A percentile compares a stretch with the other conserved stretches of the same genome.
Evolutionary conservation across 2,329 filamentous ascomycete genomes (phyloP).

Genomic region (Alternaria angustiovoidea): DNA sequence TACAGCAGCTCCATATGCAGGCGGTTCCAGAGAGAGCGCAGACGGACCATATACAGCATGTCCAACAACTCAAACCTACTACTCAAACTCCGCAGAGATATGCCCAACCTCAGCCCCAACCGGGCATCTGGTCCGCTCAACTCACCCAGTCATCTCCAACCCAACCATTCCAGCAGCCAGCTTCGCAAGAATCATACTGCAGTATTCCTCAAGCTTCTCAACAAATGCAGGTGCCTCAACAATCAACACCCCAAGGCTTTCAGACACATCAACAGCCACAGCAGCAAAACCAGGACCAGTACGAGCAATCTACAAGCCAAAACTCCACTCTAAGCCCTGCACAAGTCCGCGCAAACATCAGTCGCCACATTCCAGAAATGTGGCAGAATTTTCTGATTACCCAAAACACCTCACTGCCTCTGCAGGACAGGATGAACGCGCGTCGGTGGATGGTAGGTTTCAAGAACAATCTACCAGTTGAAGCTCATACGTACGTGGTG

Average conservation of each 20-base stretch:
- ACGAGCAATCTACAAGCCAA: background rate
- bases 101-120: background rate
- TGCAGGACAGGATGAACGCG: background rate
- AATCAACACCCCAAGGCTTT: background rate
- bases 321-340: background rate
- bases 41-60: background rate
- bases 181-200: background rate
- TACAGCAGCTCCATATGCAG: background rate
- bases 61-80: background rate
- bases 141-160: background rate
- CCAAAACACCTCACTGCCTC: background rate
- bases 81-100: background rate
- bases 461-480: conserved; percentile 1
- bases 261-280: background rate
- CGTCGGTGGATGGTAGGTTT: conserved; percentile 3
- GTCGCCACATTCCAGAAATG: conserved; percentile 1
- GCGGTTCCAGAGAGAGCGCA: background rate
- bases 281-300: background rate
- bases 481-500: conserved; percentile 4
- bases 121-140: background rate
- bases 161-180: background rate
- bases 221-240: background rate
- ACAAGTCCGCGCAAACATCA: conserved; percentile 3
- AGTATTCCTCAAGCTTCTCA: background rate
- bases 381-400: conserved; percentile 3